Percentiles rank a stretch among this genome's conserved stretches.
Conservation (phyloP, 169 alveolate species). For the Plasmodium vivax region DNA sequence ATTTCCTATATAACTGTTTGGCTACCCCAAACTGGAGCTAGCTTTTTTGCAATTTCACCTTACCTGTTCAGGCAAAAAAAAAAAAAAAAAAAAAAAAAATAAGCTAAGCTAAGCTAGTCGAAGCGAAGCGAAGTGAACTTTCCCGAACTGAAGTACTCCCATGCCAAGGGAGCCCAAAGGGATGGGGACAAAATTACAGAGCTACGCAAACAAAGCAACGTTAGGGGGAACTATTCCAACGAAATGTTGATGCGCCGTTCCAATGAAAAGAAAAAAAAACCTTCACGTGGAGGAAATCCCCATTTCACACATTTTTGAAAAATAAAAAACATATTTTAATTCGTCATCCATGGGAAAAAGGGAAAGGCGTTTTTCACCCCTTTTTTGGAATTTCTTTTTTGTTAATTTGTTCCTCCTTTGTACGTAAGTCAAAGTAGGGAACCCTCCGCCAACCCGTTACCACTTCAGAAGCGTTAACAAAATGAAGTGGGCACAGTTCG, state of each 20-base stretch:
- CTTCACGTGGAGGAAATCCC: neutral
- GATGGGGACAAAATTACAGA: neutral
- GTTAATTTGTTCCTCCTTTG: neutral
- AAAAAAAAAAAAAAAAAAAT: neutral
- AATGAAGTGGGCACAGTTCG: neutral
- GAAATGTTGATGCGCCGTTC: neutral
- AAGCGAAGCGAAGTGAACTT: neutral
- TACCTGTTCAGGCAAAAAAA: neutral
- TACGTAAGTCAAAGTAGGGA: neutral
- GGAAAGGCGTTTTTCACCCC: neutral
- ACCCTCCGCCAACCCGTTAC: neutral
- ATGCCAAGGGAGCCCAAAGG: neutral
- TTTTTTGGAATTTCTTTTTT: too few relatives aligned
- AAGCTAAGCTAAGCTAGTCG: neutral
- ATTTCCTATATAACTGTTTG: neutral
- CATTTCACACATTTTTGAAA: neutral
- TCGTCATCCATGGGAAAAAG: neutral
- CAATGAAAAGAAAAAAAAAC: neutral
- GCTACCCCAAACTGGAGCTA: neutral
- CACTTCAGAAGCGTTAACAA: neutral
- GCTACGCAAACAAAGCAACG: neutral
- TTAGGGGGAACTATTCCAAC: neutral
- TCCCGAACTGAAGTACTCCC: neutral
- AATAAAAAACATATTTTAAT: neutral
- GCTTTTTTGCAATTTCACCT: neutral